Conservation (phyloP, 2,329 filamentous ascomycete genomes). For the Colletotrichum noveboracense region DNA sequence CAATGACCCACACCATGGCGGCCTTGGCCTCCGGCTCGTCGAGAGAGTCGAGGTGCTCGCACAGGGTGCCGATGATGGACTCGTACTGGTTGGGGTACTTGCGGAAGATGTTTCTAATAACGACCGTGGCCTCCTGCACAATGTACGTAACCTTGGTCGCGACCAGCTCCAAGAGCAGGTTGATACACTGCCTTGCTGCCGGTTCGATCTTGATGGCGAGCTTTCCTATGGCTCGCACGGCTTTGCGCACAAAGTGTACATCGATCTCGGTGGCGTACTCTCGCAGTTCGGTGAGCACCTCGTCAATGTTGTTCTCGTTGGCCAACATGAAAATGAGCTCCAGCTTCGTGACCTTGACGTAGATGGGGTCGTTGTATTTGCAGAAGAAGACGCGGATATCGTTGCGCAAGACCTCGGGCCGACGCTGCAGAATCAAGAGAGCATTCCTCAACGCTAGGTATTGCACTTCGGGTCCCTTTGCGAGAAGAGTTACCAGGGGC, state of each 20-base stretch:
- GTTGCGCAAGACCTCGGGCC: slow-evolving; percentile 92
- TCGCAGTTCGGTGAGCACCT: slow-evolving; percentile 90
- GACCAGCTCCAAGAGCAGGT: slow-evolving; percentile 88
- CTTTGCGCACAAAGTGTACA: slow-evolving; percentile 97
- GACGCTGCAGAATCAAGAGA: slow-evolving; percentile 87
- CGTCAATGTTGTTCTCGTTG: slow-evolving; percentile 91
- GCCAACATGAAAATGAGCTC: slow-evolving; percentile 99
- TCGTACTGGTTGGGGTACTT: slow-evolving; percentile 99
- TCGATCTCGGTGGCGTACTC: slow-evolving; percentile 99
- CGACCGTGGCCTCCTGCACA: slow-evolving; percentile 97
- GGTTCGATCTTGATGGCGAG: slow-evolving; percentile 99
- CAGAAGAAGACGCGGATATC: slow-evolving; percentile 99
- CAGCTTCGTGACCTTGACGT: slow-evolving; percentile 98
- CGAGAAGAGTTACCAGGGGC: slow-evolving; percentile 90
- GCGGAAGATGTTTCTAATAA: slow-evolving; percentile 98
- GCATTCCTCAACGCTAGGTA: slow-evolving; percentile 95
- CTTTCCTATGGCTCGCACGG: slow-evolving; percentile 96
- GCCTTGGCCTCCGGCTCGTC: slow-evolving; percentile 98
- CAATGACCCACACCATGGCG: slow-evolving; percentile 99
- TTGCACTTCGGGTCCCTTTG: slow-evolving; percentile 97
- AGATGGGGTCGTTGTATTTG: slow-evolving; percentile 99
- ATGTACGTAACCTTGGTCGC: slow-evolving; percentile 99
- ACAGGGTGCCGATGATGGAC: slow-evolving; percentile 93
- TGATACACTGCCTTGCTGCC: slow-evolving; percentile 88
- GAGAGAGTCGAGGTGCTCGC: slow-evolving; percentile 93